Conservation (phyloP, 78 protist genomes). For the Dictyostelium intermedium region DNA sequence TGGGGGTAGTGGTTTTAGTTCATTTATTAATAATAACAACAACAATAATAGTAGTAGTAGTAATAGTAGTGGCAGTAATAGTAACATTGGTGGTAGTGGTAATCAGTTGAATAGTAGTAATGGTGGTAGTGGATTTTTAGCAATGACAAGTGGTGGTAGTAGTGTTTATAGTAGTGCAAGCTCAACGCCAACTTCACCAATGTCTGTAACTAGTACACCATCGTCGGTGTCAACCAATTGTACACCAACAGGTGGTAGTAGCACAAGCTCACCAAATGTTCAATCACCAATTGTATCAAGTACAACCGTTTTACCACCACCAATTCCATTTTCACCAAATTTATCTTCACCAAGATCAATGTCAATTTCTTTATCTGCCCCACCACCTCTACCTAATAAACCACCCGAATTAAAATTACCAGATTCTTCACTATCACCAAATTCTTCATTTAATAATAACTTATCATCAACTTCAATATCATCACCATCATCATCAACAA, state of each 20-base stretch:
- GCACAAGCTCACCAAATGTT: not conserved
- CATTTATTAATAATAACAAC: not conserved
- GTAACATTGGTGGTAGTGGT: not conserved
- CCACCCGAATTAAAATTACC: conserved; percentile 17
- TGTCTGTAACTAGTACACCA: not conserved
- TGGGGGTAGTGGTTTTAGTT: not conserved
- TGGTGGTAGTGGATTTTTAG: conserved; percentile 7
- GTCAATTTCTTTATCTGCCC: not conserved
- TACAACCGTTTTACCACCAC: not conserved
- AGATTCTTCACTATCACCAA: not conserved
- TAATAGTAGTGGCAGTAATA: not conserved
- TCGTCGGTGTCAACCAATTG: not conserved
- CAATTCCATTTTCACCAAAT: conserved; percentile 18
- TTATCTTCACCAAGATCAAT: conserved; percentile 30
- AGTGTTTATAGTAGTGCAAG: not conserved
- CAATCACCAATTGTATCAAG: not conserved
- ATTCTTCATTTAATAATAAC: not conserved
- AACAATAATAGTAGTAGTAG: not conserved
- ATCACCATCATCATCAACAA: not conserved
- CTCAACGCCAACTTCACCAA: not conserved
- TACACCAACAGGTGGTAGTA: not conserved
- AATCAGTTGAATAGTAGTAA: not conserved
- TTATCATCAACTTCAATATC: not conserved
- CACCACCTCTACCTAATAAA: not conserved
- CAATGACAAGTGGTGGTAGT: not conserved